phyloP scores from a whole-genome alignment of 2,329 filamentous ascomycete species.

The Aspergillus melleus region DNA sequence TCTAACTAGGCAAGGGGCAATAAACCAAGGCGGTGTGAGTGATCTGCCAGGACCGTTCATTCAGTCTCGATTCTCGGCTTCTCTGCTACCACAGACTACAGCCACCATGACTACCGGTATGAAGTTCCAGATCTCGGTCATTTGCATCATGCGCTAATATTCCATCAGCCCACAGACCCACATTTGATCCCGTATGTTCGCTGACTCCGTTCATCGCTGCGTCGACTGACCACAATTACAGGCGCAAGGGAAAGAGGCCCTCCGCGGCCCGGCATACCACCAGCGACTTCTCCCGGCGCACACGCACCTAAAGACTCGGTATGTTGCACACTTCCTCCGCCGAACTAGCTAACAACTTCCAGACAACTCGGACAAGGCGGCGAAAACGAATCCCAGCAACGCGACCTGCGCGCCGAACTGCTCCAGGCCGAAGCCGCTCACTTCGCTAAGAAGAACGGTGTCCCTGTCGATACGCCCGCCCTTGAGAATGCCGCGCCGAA shows the following conservation, averaged over 20 bases:
- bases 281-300: constrained; percentile 93
- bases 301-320: constrained; percentile 86
- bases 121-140: not conserved
- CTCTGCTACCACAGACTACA: constrained; percentile 2
- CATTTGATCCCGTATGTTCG: constrained; percentile 80
- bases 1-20: no score
- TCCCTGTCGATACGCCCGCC: constrained; percentile 48
- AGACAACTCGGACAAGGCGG: constrained; percentile 88
- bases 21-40: no score
- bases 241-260: constrained; percentile 92
- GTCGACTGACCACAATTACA: constrained; percentile 35
- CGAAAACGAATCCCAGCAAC: constrained; percentile 66
- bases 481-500: constrained; percentile 54
- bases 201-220: not conserved
- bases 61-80: no score
- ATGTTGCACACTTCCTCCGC: constrained; percentile 27
- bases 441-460: constrained; percentile 79
- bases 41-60: no score
- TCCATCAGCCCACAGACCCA: constrained; percentile 73
- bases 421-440: constrained; percentile 84
- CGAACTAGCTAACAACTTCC: constrained; percentile 21
- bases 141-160: constrained; percentile 19
- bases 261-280: constrained; percentile 90
- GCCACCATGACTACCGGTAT: constrained; percentile 46
- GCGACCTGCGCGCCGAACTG: constrained; percentile 86